Evolutionary conservation across 73 alveolate genomes (phyloP).

Genomic region (Paramecium pentaurelia): DNA sequence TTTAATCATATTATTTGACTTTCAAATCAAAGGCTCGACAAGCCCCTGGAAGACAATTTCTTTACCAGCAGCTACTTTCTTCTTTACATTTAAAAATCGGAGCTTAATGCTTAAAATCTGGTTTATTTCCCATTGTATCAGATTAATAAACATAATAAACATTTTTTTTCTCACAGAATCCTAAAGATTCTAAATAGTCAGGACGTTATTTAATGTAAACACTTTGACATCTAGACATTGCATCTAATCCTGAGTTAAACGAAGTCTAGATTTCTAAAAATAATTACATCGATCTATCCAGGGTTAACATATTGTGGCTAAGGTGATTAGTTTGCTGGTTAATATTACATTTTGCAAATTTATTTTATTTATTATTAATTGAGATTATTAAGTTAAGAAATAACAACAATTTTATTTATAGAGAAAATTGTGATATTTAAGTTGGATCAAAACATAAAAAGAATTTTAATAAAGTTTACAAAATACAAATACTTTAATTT

Average conservation of each 20-base stretch:
- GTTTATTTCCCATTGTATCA: not conserved
- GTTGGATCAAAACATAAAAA: not conserved
- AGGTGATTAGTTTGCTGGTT: not conserved
- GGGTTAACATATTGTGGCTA: not conserved
- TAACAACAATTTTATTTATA: not conserved
- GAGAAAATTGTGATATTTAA: not conserved
- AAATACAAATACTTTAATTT: not conserved
- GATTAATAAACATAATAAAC: not conserved
- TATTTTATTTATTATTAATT: not conserved
- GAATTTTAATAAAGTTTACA: not conserved
- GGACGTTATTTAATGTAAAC: slow-evolving; percentile 15
- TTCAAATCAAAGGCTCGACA: slow-evolving; percentile 31
- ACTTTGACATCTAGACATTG: not conserved
- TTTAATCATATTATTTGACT: slow-evolving; percentile 1
- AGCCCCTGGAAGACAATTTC: slow-evolving; percentile 34
- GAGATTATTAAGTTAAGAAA: not conserved
- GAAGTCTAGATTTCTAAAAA: not conserved
- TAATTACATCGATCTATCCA: not conserved
- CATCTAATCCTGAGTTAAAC: not conserved
- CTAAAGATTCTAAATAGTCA: not conserved
- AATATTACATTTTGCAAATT: not conserved
- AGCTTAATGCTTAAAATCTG: slow-evolving; percentile 1
- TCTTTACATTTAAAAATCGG: slow-evolving; percentile 24
- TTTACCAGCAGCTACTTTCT: not conserved
- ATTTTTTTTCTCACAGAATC: not conserved